Conservation (phyloP, 495 filamentous ascomycete species). For the Peziza echinospora region DNA sequence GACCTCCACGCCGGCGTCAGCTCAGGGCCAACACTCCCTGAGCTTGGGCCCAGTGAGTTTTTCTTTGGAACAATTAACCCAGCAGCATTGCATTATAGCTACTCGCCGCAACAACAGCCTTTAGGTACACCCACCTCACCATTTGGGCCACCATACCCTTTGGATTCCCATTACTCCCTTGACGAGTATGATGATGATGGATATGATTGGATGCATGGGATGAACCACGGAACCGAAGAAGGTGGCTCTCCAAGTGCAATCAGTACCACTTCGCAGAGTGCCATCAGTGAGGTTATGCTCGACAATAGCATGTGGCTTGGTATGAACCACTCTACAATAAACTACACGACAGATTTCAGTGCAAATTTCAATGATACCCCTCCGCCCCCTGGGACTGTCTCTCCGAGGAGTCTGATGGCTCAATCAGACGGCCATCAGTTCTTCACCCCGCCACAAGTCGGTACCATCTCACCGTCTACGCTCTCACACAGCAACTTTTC, state of each 20-base stretch:
- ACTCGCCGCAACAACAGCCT: slow-evolving; percentile 39
- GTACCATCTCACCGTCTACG: slow-evolving; percentile 16
- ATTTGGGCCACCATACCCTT: slow-evolving; percentile 41
- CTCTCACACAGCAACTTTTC: slow-evolving; percentile 17
- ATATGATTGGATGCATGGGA: slow-evolving; percentile 67
- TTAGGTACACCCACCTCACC: slow-evolving; percentile 51
- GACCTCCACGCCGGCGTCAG: not conserved
- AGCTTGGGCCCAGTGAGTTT: slow-evolving; percentile 24
- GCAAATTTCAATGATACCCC: slow-evolving; percentile 35
- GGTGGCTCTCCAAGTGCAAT: slow-evolving; percentile 78
- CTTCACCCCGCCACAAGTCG: slow-evolving; percentile 5
- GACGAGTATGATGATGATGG: slow-evolving; percentile 47
- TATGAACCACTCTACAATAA: slow-evolving; percentile 13
- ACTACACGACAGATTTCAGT: slow-evolving; percentile 14
- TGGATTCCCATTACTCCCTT: slow-evolving; percentile 27
- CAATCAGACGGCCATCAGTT: slow-evolving; percentile 14
- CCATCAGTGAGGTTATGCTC: slow-evolving; percentile 78
- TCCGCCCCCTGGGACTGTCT: slow-evolving; percentile 33
- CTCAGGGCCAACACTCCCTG: not conserved
- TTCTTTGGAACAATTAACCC: slow-evolving; percentile 71
- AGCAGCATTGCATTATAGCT: slow-evolving; percentile 79
- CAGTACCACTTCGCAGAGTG: slow-evolving; percentile 77
- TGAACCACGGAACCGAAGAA: slow-evolving; percentile 22
- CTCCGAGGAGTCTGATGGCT: slow-evolving; percentile 33
- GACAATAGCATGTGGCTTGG: slow-evolving; percentile 29